Evolutionary conservation across 768 basidiomycete genomes (phyloP), one percentile per base, ranked within the genome.

Genomic region (Phanerochaete sordida): DNA sequence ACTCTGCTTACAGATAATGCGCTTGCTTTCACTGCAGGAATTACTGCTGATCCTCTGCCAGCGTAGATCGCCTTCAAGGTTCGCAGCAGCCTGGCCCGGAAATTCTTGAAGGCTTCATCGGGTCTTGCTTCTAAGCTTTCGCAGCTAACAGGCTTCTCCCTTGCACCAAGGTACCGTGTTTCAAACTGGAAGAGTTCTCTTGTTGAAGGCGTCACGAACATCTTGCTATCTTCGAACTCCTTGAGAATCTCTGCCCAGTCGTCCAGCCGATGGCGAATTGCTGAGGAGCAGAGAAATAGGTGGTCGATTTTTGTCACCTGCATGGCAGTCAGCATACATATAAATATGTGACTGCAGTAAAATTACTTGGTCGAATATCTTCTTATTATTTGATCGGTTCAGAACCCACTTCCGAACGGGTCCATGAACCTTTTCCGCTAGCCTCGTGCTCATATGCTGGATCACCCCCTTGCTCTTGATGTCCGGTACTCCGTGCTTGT

Each of bases 371-470:
- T 33, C 21, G 19, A 24, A 51, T 24, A 59, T 44, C 24, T 54
- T 23, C 45, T 59, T 52, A 44, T 37, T 56, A 58, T 62, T 62
- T 3, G 50, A 58, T 15, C 30, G 52, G 7, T 47, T 12, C 12
- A 26, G 28, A 33, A 62, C 64, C 24, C 58, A 30, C 27, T 53
- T 56, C 30, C 62, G 64, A 11, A 66, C 13, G 15, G 47, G 51
- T 12, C 60, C 60, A 58, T 66, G 62, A 1, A 54, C 1, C 27
- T 58, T 57, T 39, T 66, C 63, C 39, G 48, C 52, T 1, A 56
- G 50, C 47, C 62, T 61, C 0, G 65, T 64, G 33, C 62, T 60
- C 47, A 48, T 59, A 44, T 62, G 62, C 2, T 50, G 37, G 2
- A 47, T 57, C 8, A 45, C 61, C 1, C 65, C 65, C 24, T 66